Percentiles rank a stretch among this genome's conserved stretches.
Conservation (phyloP, 805 yeast genomes). For the Candida methanosorbosa region DNA sequence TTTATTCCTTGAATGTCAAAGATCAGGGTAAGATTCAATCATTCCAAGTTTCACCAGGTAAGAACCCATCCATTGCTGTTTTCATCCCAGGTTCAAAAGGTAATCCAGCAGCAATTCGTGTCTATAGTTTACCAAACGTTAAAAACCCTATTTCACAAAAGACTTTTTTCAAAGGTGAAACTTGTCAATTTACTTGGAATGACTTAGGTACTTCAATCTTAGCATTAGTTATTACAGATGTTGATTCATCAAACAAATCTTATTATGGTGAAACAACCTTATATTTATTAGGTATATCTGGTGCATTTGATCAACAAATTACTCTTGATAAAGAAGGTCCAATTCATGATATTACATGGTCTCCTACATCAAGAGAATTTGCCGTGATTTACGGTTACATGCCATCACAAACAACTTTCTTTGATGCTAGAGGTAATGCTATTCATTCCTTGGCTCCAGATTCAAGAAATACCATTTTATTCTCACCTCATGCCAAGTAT, state of each 20-base stretch:
- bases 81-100: slow-evolving; percentile 83
- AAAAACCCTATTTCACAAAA: slow-evolving; percentile 75
- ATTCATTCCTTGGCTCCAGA: slow-evolving; percentile 78
- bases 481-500: slow-evolving; percentile 90
- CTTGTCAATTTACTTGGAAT: slow-evolving; percentile 91
- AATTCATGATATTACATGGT: slow-evolving; percentile 96
- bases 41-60: slow-evolving; percentile 77
- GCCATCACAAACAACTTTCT: slow-evolving; percentile 94
- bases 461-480: slow-evolving; percentile 81
- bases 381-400: slow-evolving; percentile 96
- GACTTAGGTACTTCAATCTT: slow-evolving; percentile 86
- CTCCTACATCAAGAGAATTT: slow-evolving; percentile 92
- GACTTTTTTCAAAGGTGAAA: slow-evolving; percentile 91
- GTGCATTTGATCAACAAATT: slow-evolving; percentile 84
- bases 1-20: slow-evolving; percentile 49
- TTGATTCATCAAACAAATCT: slow-evolving; percentile 86
- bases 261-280: slow-evolving; percentile 96
- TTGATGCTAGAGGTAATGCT: slow-evolving; percentile 87
- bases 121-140: slow-evolving; percentile 73
- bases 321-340: slow-evolving; percentile 90
- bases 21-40: slow-evolving; percentile 36
- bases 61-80: slow-evolving; percentile 82
- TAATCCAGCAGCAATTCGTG: slow-evolving; percentile 81
- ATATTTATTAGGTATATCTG: slow-evolving; percentile 85
- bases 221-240: slow-evolving; percentile 92